phyloP scores from a whole-genome alignment of 441 rosid genomes.

The Erodium moschatum region DNA sequence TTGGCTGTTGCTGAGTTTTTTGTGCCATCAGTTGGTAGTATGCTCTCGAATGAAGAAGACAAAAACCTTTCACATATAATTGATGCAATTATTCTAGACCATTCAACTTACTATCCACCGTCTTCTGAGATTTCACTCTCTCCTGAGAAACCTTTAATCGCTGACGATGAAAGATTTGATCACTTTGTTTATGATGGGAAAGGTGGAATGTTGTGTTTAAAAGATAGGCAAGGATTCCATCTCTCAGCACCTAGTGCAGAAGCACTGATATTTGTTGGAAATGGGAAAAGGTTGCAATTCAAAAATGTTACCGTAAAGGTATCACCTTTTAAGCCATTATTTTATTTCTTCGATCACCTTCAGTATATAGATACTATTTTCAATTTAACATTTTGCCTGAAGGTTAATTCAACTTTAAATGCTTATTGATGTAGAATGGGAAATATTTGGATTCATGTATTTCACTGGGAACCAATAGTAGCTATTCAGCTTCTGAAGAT shows the following conservation, averaged over 20 bases:
- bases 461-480: constrained; percentile 67
- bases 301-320: constrained; percentile 86
- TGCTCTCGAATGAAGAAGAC: constrained; percentile 63
- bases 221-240: constrained; percentile 55
- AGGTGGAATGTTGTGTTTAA: constrained; percentile 66
- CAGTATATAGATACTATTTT: constrained; percentile 2
- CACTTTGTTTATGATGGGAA: constrained; percentile 83
- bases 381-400: constrained; percentile 4
- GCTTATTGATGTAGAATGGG: constrained; percentile 53
- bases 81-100: constrained; percentile 59
- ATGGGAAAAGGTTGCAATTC: constrained; percentile 68
- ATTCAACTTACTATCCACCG: constrained; percentile 56
- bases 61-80: constrained; percentile 39
- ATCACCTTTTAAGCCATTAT: constrained; percentile 10
- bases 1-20: constrained; percentile 88
- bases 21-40: constrained; percentile 65
- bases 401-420: not conserved
- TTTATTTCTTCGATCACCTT: constrained; percentile 11
- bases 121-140: constrained; percentile 58
- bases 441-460: constrained; percentile 80
- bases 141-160: constrained; percentile 75
- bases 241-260: constrained; percentile 61
- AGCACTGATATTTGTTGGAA: constrained; percentile 69
- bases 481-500: constrained; percentile 62
- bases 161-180: constrained; percentile 65